Conservation (phyloP, 176 grass and related monocot genomes). For the Triticum dicoccoides region DNA sequence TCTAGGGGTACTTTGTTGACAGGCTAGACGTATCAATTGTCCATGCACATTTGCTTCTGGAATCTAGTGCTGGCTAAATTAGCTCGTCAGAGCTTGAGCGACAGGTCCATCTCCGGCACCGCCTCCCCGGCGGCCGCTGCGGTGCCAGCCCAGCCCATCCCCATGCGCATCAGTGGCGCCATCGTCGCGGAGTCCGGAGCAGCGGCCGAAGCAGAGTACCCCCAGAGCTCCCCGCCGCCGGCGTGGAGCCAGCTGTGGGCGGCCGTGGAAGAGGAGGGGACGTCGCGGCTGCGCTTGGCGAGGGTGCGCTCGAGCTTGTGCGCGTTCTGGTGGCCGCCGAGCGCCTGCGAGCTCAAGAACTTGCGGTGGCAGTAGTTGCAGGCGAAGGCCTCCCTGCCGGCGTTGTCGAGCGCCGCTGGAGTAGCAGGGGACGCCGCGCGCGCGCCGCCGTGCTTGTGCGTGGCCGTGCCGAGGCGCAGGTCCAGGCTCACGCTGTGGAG, state of each 20-base stretch:
- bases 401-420: neutral
- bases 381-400: conserved; percentile 40
- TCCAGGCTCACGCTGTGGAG: conserved; percentile 43
- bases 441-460: neutral
- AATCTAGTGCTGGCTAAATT: neutral
- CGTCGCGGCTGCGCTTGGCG: conserved; percentile 47
- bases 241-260: neutral
- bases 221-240: neutral
- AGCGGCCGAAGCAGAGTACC: neutral
- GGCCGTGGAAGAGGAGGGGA: neutral
- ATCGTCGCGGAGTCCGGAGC: neutral
- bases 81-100: conserved; percentile 54
- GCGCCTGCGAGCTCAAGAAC: conserved; percentile 81
- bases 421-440: neutral
- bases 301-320: conserved; percentile 86
- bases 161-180: neutral
- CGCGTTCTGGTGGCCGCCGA: conserved; percentile 97
- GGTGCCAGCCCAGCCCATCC: neutral
- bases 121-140: neutral
- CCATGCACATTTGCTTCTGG: neutral
- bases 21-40: no score
- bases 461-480: conserved; percentile 30
- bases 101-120: conserved; percentile 50
- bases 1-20: no score
- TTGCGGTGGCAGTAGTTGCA: conserved; percentile 84